Conservation (phyloP, 768 basidiomycete genomes). For the Tylopilus rubrobrunneus region DNA sequence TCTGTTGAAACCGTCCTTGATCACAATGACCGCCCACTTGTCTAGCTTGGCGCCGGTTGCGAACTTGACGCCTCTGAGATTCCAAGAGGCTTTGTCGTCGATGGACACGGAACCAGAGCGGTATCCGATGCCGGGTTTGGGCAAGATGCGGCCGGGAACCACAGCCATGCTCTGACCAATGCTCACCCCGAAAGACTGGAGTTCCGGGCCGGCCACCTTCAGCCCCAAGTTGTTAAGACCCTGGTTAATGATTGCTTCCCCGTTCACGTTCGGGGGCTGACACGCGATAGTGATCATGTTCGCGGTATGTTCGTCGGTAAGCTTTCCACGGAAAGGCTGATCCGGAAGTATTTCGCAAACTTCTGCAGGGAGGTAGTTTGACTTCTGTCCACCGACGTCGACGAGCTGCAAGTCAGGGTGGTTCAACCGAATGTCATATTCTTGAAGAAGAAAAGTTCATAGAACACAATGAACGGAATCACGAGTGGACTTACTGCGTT, state of each 20-base stretch:
- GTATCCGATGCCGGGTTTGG: constrained; percentile 42
- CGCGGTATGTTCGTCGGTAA: constrained; percentile 51
- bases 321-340: constrained; percentile 45
- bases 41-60: constrained; percentile 49
- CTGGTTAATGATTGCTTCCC: constrained; percentile 37
- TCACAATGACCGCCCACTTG: constrained; percentile 67
- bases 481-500: constrained; percentile 35
- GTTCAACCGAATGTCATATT: constrained; percentile 39
- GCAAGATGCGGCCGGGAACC: constrained; percentile 51
- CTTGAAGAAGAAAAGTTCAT: constrained; percentile 24
- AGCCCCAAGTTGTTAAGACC: constrained; percentile 45
- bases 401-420: constrained; percentile 42
- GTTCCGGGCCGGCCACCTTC: constrained; percentile 28
- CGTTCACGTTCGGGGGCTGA: constrained; percentile 48
- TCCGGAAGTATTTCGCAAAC: constrained; percentile 44
- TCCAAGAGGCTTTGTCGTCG: constrained; percentile 50
- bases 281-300: constrained; percentile 49
- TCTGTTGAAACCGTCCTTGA: constrained; percentile 52
- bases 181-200: constrained; percentile 42
- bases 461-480: background rate
- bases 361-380: constrained; percentile 43
- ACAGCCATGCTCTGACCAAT: constrained; percentile 50
- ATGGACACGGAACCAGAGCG: constrained; percentile 28
- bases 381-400: constrained; percentile 45
- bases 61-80: constrained; percentile 56